Base-by-base conservation (phyloP, 2,329 filamentous ascomycete species). In the Hypoxylon sp. region DNA sequence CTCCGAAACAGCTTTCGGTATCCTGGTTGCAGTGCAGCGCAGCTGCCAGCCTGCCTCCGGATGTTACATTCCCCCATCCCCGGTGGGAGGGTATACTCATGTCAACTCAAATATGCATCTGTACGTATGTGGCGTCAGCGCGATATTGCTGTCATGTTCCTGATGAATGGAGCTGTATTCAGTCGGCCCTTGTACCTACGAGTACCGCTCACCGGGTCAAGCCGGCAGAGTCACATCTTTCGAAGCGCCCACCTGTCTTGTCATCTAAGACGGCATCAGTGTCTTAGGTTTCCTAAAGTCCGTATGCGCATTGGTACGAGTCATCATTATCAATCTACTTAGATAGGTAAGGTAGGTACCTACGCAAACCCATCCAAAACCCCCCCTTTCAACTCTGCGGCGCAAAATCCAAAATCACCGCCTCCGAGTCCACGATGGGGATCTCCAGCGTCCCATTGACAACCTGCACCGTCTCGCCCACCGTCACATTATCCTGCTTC, bases 401-500 rank as follows among this genome's bases (percentile, higher is more conserved):
- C 34, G 50, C 63, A 41, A 81, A 79, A 43, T 75, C 78, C 63
- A 83, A 51, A 60, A 83, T 48, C 1, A 77, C 81, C 0, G 78
- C 84, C 58, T 81, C 80, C 28, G 82, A 81, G 70, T 85, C 83
- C 49, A 75, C 74, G 13, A 86, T 82, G 13, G 65, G n/a, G 60
- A 82, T 73, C 11, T 74, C 75, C 0, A 82, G 74, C 53, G 75
- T 73, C 1, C 84, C 85, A 17, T 78, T 74, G 2, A 68, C 67
- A 4, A 80, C 75, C 28, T 74, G 69, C 0, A 81, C 75, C 23
- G 28, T 81, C 78, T 89, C 85, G 0, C 82, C 84, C 3, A 79
- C 75, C 2, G 87, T 90, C 13, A 88, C 82, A 73, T 91, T 90
- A 0, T 66, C 62, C 76, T 90, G 70, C 61, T 82, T 75, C 34